Percentiles rank a stretch among this genome's conserved stretches.
These are phyloP conservation scores for Extremus antarcticus DNA, from an alignment of 495 filamentous ascomycete genomes.

Conservation along the genomic window DNA sequence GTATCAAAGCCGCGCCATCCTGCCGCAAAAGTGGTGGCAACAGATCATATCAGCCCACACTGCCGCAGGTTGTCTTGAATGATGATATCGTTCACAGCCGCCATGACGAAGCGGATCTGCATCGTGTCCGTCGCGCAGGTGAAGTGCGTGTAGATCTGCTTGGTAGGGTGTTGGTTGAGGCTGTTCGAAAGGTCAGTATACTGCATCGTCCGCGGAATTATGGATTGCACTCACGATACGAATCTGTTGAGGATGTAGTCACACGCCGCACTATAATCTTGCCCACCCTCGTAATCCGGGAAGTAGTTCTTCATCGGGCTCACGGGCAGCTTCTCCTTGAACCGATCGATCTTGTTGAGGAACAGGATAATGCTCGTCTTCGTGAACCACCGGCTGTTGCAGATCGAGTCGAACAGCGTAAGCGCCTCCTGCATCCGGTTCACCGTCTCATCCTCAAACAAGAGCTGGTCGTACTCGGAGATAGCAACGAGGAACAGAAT, in stretches of 20 bases:
- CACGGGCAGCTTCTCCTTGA: conserved; percentile 98
- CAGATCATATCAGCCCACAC: conserved; percentile 93
- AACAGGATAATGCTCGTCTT: conserved; percentile 99
- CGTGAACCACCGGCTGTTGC: conserved; percentile 98
- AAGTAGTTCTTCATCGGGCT: conserved; percentile 99
- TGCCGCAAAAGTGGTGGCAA: too few species aligned
- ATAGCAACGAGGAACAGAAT: conserved; percentile 98
- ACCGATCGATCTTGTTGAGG: conserved; percentile 99
- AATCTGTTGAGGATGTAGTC: conserved; percentile 97
- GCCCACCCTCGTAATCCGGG: conserved; percentile 92
- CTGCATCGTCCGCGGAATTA: neutral
- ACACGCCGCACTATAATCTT: conserved; percentile 85
- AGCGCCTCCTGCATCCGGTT: conserved; percentile 99
- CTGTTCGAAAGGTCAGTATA: conserved; percentile 11
- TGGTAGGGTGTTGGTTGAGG: conserved; percentile 95
- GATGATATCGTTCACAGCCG: conserved; percentile 99
- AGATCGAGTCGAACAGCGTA: conserved; percentile 97
- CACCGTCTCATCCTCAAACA: conserved; percentile 89
- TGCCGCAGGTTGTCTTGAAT: conserved; percentile 98
- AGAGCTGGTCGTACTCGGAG: conserved; percentile 95
- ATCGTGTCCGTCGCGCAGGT: conserved; percentile 93
- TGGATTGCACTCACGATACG: conserved; percentile 44
- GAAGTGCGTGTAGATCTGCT: conserved; percentile 99
- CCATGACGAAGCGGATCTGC: conserved; percentile 99
- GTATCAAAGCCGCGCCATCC: too few species aligned